These are phyloP conservation scores for Aspergillus niger DNA, from an alignment of 2,329 filamentous ascomycete genomes.

Conservation along the genomic window DNA sequence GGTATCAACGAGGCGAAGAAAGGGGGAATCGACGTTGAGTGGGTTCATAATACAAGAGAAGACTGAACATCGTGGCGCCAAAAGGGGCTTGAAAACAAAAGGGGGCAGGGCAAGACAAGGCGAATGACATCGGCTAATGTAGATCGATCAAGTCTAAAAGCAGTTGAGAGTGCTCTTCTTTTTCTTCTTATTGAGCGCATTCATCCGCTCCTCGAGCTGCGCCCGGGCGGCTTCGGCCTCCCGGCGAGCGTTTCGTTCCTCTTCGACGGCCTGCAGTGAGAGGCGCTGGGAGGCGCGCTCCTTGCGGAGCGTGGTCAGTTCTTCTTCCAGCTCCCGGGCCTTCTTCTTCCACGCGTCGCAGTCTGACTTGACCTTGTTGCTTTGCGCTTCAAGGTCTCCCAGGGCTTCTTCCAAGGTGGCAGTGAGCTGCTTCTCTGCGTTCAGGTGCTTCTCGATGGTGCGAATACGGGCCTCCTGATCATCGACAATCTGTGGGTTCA, in stretches of 20 bases:
- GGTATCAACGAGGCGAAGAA: conserved; percentile 22
- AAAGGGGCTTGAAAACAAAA: conserved; percentile 8
- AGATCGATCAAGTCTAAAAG: conserved; percentile 64
- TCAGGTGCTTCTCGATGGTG: conserved; percentile 94
- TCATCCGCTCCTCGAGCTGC: conserved; percentile 93
- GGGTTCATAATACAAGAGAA: conserved; percentile 31
- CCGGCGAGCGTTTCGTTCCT: conserved; percentile 89
- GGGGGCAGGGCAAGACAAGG: conserved; percentile 5
- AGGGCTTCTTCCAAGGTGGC: conserved; percentile 93
- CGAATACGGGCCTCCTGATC: conserved; percentile 94
- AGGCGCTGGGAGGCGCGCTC: conserved; percentile 62
- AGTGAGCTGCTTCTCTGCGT: conserved; percentile 94
- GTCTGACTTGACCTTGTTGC: conserved; percentile 88
- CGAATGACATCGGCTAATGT: conserved; percentile 2
- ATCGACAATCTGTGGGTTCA: conserved; percentile 80
- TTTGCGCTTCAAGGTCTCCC: conserved; percentile 87
- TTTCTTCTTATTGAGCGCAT: conserved; percentile 87
- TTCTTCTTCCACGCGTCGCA: conserved; percentile 90
- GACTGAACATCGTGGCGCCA: conserved; percentile 22
- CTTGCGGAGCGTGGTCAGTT: conserved; percentile 55
- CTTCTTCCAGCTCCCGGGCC: conserved; percentile 72
- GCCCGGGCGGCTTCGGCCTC: conserved; percentile 86
- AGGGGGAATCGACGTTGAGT: conserved; percentile 28
- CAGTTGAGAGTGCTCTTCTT: conserved; percentile 95
- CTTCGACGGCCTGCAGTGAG: conserved; percentile 85